Percentiles rank a stretch among this genome's conserved stretches.
Conservation (phyloP, 306 rosid species). For the Herpetospermum pedunculosum region DNA sequence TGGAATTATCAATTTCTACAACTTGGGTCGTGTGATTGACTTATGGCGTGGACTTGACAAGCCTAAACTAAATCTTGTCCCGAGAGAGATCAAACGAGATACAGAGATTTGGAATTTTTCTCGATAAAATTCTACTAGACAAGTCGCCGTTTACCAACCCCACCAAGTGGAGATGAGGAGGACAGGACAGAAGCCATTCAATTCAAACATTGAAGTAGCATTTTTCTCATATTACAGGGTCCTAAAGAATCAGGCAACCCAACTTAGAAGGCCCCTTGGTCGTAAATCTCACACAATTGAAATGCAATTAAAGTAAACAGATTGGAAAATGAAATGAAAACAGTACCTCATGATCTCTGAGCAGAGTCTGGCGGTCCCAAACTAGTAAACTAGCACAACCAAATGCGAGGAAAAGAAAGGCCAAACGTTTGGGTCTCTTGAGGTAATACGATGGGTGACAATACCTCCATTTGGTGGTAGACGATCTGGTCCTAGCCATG, state of each 20-base stretch:
- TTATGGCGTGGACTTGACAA: background rate
- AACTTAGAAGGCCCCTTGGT: background rate
- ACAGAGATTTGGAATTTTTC: background rate
- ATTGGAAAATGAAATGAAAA: background rate
- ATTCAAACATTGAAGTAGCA: background rate
- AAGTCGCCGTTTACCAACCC: background rate
- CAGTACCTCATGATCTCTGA: slow-evolving; percentile 75
- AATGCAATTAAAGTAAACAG: background rate
- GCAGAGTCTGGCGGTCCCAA: slow-evolving; percentile 91
- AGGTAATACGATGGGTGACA: slow-evolving; percentile 76
- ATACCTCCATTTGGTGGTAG: slow-evolving; percentile 44
- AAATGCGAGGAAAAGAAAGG: slow-evolving; percentile 72
- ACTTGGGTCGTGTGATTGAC: background rate
- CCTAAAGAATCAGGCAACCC: background rate
- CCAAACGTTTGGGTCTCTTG: slow-evolving; percentile 79
- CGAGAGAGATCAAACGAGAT: background rate
- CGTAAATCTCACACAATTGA: background rate
- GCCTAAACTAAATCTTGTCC: background rate
- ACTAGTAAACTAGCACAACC: slow-evolving; percentile 47
- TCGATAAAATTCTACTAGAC: background rate
- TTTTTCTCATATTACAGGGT: background rate
- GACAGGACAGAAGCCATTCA: background rate
- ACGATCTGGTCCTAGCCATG: slow-evolving; percentile 78
- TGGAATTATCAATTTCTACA: background rate
- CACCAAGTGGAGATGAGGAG: background rate